Base-by-base conservation (phyloP, 805 yeast genomes). In the Pachysolen tannophilus region DNA sequence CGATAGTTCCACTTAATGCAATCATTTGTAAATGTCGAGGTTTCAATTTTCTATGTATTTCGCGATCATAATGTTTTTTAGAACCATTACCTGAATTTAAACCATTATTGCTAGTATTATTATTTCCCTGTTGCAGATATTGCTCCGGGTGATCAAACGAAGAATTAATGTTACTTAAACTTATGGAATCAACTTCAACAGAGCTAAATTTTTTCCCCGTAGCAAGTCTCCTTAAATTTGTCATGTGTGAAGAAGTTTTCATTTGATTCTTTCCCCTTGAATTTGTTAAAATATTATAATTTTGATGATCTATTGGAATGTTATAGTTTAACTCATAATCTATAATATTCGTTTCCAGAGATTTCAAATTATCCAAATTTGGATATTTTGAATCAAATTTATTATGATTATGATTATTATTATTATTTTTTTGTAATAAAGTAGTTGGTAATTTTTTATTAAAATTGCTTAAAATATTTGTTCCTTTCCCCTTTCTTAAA, bases 1-100 rank as follows among this genome's bases (percentile, higher is more conserved):
- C 92, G 5, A 82, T 53, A 0, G 88, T 80, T 2, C 87, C 90
- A 3, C 87, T 86, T 20, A 83, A 61, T 0, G 88, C 82, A 31
- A 82, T 77, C 77, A 82, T 79, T 49, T 82, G 87, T 14, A 82
- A 56, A 53, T 82, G 90, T 16, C 86, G 58, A 20, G 76, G 74
- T 35, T 69, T 68, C 29, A 82, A 59, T 41, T 73, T 75, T 38
- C 88, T 23, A 5, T 23, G 26, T 14, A 23, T 11, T 14, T 23
- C 26, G 13, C 13, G 13, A 7, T 23, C 13, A 23, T 23, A 14
- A 14, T 23, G 26, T 8, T 14, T 23, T 11, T 18, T 36, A 35
- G 13, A 36, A 27, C 26, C 32, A 35, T 18, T 36, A 24, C 20
- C 24, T 26, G 8, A 8, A 20, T 13, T 26, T 23, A 2, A n/a